phyloP scores from a whole-genome alignment of 176 grass and related monocot genomes.

The Hyparrhenia diplandra region DNA sequence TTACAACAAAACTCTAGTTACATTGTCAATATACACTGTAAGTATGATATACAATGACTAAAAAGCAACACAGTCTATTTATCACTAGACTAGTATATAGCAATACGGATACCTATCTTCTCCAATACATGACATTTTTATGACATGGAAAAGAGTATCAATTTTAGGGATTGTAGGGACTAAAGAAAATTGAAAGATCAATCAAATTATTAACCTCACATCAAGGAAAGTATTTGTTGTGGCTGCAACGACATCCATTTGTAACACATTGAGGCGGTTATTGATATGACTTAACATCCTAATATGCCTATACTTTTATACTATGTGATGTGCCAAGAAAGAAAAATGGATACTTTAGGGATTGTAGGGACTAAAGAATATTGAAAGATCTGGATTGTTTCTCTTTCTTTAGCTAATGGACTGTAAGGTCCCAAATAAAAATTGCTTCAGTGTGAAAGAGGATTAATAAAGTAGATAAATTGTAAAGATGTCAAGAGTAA shows the following conservation, averaged over 20 bases:
- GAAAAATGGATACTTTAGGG: neutral
- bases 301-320: neutral
- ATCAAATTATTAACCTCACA: neutral
- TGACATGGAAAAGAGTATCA: neutral
- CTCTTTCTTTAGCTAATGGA: neutral
- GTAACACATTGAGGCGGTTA: neutral
- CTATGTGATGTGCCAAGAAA: neutral
- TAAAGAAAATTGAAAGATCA: too few relatives aligned
- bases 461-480: neutral
- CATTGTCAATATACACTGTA: neutral
- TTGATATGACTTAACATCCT: neutral
- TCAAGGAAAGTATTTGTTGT: neutral
- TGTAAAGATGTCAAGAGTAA: neutral
- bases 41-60: neutral
- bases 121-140: neutral
- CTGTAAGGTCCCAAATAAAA: neutral
- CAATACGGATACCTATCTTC: neutral
- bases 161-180: too few relatives aligned
- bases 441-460: neutral
- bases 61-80: neutral
- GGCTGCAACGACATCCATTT: neutral
- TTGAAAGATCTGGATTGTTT: neutral
- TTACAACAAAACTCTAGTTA: neutral
- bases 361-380: neutral
- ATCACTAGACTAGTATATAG: neutral